Conservation (phyloP, 2,329 filamentous ascomycete genomes). For the Arthrobotrys sphaeroides region DNA sequence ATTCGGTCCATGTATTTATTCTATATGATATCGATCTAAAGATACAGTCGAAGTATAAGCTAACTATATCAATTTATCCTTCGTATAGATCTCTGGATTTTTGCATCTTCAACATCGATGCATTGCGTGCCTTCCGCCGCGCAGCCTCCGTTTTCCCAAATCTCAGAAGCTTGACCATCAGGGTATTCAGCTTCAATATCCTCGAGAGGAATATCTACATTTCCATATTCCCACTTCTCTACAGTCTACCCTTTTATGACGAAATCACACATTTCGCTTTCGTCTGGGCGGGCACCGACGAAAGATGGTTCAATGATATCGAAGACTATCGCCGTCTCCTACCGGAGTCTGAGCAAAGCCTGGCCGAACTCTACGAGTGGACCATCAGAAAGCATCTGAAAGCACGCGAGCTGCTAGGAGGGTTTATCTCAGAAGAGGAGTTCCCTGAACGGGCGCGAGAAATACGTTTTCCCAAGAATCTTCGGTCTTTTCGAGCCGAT, state of each 20-base stretch:
- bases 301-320: neutral
- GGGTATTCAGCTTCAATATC: neutral
- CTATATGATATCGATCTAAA: too few species aligned
- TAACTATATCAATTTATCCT: too few species aligned
- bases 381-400: neutral
- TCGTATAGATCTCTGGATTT: neutral
- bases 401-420: neutral
- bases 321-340: neutral
- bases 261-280: neutral
- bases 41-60: too few species aligned
- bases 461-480: neutral
- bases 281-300: neutral
- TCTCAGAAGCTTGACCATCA: neutral
- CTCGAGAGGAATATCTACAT: neutral
- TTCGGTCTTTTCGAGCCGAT: neutral
- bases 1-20: too few species aligned
- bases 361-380: neutral
- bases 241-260: neutral
- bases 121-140: neutral
- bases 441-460: neutral
- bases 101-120: neutral
- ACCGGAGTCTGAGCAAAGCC: neutral
- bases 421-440: neutral
- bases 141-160: neutral
- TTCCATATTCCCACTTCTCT: neutral